Percentiles rank a stretch among this genome's conserved stretches.
Evolutionary conservation across 2,329 filamentous ascomycete genomes (phyloP).

Genomic region (Pseudogymnoascus sp.): DNA sequence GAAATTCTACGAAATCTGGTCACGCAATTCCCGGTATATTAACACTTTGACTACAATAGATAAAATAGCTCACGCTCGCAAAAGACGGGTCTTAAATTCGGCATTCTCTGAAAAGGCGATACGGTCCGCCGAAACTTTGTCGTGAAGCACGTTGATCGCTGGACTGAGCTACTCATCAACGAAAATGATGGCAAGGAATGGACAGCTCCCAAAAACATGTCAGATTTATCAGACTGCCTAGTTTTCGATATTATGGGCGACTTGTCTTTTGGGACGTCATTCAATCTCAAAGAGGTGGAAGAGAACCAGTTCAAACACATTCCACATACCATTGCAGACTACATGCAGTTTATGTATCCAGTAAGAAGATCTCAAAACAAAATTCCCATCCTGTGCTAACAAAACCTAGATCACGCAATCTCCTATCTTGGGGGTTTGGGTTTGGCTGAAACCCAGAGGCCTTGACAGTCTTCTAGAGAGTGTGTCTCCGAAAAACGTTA

Average conservation of each 20-base stretch:
- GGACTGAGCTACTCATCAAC: constrained; percentile 11
- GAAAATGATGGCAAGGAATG: constrained; percentile 10
- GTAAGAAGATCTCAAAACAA: neutral
- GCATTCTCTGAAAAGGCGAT: constrained; percentile 13
- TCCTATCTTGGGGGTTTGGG: neutral
- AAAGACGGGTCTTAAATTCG: constrained; percentile 10
- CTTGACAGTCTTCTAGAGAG: neutral
- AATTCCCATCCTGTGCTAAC: neutral
- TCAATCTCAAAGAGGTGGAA: constrained; percentile 10
- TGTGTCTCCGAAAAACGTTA: neutral
- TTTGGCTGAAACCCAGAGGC: constrained; percentile 11
- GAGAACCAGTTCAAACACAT: constrained; percentile 11
- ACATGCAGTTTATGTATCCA: constrained; percentile 6
- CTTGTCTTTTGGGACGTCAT: constrained; percentile 12
- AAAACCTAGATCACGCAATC: neutral
- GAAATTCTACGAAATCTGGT: constrained; percentile 11
- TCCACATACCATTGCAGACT: constrained; percentile 8
- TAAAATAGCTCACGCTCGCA: constrained; percentile 10
- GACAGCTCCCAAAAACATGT: constrained; percentile 13
- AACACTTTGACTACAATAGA: constrained; percentile 11
- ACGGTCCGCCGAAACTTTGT: constrained; percentile 11
- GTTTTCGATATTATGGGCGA: constrained; percentile 15
- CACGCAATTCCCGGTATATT: neutral
- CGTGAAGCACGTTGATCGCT: constrained; percentile 14
- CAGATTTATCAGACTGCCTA: constrained; percentile 8